Percentiles rank a stretch among this genome's conserved stretches.
These are phyloP conservation scores for Arctostaphylos glauca DNA, from an alignment of 148 eudicot genomes.

Conservation along the genomic window DNA sequence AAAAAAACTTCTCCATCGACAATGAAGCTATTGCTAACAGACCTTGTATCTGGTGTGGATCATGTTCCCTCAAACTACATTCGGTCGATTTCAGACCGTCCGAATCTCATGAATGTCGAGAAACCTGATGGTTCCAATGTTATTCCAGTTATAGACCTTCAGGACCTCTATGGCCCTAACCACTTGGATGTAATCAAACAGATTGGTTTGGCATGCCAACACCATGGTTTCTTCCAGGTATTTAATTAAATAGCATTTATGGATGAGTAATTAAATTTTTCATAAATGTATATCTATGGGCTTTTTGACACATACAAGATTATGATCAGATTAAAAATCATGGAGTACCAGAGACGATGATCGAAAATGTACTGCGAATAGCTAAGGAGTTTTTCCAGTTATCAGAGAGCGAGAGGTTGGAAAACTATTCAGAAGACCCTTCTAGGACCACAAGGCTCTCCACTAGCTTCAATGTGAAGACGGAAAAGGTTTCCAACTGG, in stretches of 20 bases:
- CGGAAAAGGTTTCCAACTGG: too few species aligned
- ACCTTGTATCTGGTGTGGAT: not conserved
- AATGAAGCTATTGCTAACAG: not conserved
- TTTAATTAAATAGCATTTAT: not conserved
- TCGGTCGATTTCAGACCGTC: not conserved
- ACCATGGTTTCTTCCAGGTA: not conserved
- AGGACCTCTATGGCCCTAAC: not conserved
- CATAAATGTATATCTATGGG: too few species aligned
- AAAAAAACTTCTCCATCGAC: not conserved
- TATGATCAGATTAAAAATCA: too few species aligned
- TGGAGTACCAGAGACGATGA: not conserved
- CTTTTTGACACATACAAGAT: too few species aligned
- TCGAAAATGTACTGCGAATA: not conserved
- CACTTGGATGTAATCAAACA: not conserved
- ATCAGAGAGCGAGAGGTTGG: slow-evolving; percentile 21
- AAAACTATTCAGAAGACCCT: slow-evolving; percentile 20
- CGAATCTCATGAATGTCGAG: not conserved
- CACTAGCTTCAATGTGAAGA: slow-evolving; percentile 18
- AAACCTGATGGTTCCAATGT: not conserved
- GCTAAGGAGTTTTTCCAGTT: slow-evolving; percentile 15
- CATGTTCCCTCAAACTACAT: not conserved
- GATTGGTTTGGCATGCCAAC: slow-evolving; percentile 1
- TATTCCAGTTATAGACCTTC: not conserved
- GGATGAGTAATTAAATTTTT: too few species aligned
- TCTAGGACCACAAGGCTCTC: slow-evolving; percentile 20